Conservation (phyloP, 2,329 filamentous ascomycete species). For the Rachicladosporium sp. region DNA sequence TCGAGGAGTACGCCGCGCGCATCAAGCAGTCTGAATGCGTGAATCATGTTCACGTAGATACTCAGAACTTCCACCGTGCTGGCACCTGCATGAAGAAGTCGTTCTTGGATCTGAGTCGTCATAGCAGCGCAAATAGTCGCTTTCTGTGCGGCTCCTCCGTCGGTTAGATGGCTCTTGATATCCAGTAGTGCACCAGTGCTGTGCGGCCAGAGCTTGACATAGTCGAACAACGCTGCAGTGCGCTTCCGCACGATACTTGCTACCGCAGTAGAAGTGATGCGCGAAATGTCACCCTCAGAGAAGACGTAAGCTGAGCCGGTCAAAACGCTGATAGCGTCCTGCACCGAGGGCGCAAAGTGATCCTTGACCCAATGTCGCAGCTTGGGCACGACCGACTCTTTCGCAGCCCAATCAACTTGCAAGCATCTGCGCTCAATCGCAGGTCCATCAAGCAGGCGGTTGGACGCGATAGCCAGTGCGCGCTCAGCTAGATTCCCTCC, state of each 20-base stretch:
- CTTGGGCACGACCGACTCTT: slow-evolving; percentile 45
- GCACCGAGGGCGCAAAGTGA: slow-evolving; percentile 51
- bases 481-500: slow-evolving; percentile 58
- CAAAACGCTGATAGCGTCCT: slow-evolving; percentile 33
- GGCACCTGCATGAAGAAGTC: slow-evolving; percentile 61
- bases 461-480: slow-evolving; percentile 59
- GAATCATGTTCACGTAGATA: slow-evolving; percentile 69
- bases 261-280: slow-evolving; percentile 59
- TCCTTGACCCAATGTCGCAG: slow-evolving; percentile 58
- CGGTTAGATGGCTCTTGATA: slow-evolving; percentile 51
- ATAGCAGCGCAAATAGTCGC: slow-evolving; percentile 60
- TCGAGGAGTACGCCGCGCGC: slow-evolving; percentile 66
- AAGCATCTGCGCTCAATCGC: slow-evolving; percentile 47
- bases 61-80: slow-evolving; percentile 65
- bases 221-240: slow-evolving; percentile 64
- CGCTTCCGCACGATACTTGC: slow-evolving; percentile 56
- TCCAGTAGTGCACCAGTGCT: slow-evolving; percentile 63
- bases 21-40: slow-evolving; percentile 62
- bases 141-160: slow-evolving; percentile 56
- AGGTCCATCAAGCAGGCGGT: slow-evolving; percentile 51
- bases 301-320: slow-evolving; percentile 12
- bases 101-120: slow-evolving; percentile 49
- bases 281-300: slow-evolving; percentile 39
- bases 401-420: slow-evolving; percentile 45
- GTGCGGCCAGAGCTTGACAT: slow-evolving; percentile 61